Base-by-base conservation (phyloP, 2,329 filamentous ascomycete species). In the Microthyrium microscopicum region DNA sequence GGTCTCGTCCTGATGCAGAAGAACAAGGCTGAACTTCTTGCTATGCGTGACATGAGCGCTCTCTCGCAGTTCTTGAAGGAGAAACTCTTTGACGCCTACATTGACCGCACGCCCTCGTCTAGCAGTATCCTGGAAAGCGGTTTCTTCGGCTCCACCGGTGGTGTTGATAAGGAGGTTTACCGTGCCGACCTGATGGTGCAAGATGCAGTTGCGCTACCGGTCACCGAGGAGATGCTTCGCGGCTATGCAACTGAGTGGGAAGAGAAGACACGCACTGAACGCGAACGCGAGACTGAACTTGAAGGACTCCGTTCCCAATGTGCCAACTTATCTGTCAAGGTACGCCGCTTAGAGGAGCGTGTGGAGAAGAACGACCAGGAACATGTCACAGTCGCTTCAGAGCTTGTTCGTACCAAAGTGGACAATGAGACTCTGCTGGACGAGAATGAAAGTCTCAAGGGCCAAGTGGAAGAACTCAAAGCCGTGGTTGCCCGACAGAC, bases 1-100 rank as follows among this genome's bases (percentile, higher is more conserved):
- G 87, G 85, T 34, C 77, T 95, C 42, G 83, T 89, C 3, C 66
- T 98, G 33, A 95, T 98, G 83, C 82, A 89, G 47, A 92, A 92
- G 59, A 98, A 98, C 51, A 70, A 79, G 1, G 58, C 75, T 16
- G 66, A 76, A 0, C 60, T 98, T 5, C 66, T 95, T 24, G 70
- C 58, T 16, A 87, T 95, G 69, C 78, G 79, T 26, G 89, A 95
- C 48, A 95, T 98, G 84, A 67, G 75, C 31, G 73, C 80, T 26
- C 66, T 98, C 31, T 93, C 84, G 1, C 79, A 70, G 3, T 94
- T 91, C 57, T 64, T 98, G 18, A 93, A 94, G 52, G 89, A 98
- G 54, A 80, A 79, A 43, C 50, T 98, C 1, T 98, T 98, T 42
- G 89, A 98, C 49, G 84, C 84, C 25, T 98, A 98, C 54, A 94